Evolutionary conservation across 2,329 filamentous ascomycete species (phyloP).

Genomic region (Cladosporium sp.): DNA sequence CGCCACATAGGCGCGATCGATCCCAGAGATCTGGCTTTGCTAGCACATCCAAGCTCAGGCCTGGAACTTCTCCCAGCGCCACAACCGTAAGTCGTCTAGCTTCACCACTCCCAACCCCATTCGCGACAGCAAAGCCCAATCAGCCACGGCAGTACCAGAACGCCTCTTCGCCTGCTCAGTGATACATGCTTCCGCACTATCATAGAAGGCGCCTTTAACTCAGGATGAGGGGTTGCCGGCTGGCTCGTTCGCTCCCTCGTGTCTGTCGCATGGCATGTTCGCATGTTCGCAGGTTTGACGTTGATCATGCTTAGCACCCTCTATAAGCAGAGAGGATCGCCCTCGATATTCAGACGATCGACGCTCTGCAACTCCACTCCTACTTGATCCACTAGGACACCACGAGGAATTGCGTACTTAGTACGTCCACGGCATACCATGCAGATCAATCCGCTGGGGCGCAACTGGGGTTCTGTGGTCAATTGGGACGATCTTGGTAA

Average conservation of each 20-base stretch:
- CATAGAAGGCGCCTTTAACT: slow-evolving; percentile 4
- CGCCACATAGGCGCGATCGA: background rate
- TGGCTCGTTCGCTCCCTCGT: slow-evolving; percentile 8
- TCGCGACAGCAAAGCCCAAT: background rate
- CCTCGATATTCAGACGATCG: background rate
- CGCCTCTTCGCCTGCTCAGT: slow-evolving; percentile 9
- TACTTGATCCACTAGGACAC: background rate
- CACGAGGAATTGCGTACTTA: background rate
- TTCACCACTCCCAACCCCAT: background rate
- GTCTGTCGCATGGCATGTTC: slow-evolving; percentile 11
- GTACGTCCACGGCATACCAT: slow-evolving; percentile 26
- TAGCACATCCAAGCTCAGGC: slow-evolving; percentile 1
- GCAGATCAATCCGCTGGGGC: slow-evolving; percentile 21
- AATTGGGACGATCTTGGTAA: slow-evolving; percentile 22
- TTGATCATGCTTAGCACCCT: background rate
- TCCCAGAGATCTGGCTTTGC: slow-evolving; percentile 11
- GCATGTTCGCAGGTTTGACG: slow-evolving; percentile 13
- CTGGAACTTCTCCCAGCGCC: background rate
- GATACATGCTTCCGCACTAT: slow-evolving; percentile 10
- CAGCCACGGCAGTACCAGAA: background rate
- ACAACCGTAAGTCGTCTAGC: slow-evolving; percentile 2
- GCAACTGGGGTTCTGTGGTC: slow-evolving; percentile 22
- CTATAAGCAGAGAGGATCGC: slow-evolving; percentile 7
- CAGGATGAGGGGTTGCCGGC: background rate
- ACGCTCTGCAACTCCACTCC: slow-evolving; percentile 1